Base-by-base conservation (phyloP, 441 rosid genomes). In the Euphorbia neoarborescens region DNA sequence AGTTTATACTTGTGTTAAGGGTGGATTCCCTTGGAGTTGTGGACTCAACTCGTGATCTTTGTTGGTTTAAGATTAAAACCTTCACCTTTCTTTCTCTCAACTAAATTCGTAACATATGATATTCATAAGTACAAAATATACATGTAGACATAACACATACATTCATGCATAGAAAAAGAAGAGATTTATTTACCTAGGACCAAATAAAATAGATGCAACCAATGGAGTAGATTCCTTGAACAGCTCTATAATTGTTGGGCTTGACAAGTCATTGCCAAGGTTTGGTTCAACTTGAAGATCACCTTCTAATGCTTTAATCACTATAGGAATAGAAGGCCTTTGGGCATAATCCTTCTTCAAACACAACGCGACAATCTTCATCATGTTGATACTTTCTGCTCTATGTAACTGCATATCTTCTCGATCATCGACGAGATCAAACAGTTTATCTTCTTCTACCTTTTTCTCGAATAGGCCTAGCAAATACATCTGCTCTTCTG, bases 291-390 rank as follows among this genome's bases (percentile, higher is more conserved):
- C 50, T 28, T 58, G 66, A 0, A 5, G 0, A 22, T 5, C 14
- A 30, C 71, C 70, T 27, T 69, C 64, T 48, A 67, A 30, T 7
- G 61, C 62, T 15, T 67, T 66, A 38, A 68, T 62, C 9, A 73
- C 72, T 22, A 56, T 66, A 10, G 71, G 60, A 66, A 73, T 66
- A 0, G 71, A 42, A 44, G 76, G 71, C 57, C 72, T 67, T 37
- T 7, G 42, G 4, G 46, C 9, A 24, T n/a, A 37, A 27, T 73
- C 71, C 1, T 6, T 67, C 34, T 50, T 62, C 68, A 73, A 9
- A 53, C 72, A 68, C 68, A 56, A 73, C 10, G 32, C 68, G 15
- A 42, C 76, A 67, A 68, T 14, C 25, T 34, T 58, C 76, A 73
- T 66, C 71, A 48, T 73, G 7, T 57, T 48, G 28, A 12, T 6